A percentile compares a stretch with the other conserved stretches of the same genome.
These are phyloP conservation scores for Hymenoscyphus salicellus DNA, from an alignment of 2,329 filamentous ascomycete species.

Conservation along the genomic window DNA sequence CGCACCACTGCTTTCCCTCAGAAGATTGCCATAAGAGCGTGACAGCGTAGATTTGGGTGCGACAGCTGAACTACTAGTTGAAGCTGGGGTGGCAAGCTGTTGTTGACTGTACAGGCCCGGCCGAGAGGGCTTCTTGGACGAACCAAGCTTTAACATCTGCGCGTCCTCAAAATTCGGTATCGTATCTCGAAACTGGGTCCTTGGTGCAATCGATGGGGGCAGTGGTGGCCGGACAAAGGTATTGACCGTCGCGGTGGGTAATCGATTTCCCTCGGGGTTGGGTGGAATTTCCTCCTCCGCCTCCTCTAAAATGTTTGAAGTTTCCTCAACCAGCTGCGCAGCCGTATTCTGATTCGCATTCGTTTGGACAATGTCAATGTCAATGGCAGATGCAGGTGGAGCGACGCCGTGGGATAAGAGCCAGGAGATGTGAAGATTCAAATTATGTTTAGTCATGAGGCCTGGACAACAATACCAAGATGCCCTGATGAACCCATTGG, in stretches of 20 bases:
- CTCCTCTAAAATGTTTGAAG: conserved; percentile 13
- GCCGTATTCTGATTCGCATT: conserved; percentile 13
- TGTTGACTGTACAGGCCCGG: conserved; percentile 32
- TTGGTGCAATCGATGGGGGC: conserved; percentile 21
- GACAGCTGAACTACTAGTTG: conserved; percentile 25
- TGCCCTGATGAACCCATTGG: conserved; percentile 27
- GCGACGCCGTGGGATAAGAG: conserved; percentile 32
- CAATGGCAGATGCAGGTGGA: conserved; percentile 23
- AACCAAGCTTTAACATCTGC: conserved; percentile 34
- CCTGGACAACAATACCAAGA: conserved; percentile 20
- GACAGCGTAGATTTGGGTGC: background rate
- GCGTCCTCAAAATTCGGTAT: conserved; percentile 15
- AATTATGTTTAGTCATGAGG: conserved; percentile 39
- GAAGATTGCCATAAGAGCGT: conserved; percentile 9
- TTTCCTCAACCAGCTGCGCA: conserved; percentile 5
- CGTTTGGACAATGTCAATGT: conserved; percentile 11
- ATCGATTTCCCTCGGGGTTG: conserved; percentile 18
- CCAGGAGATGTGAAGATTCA: conserved; percentile 36
- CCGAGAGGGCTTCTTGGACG: conserved; percentile 27
- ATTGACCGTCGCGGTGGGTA: conserved; percentile 22
- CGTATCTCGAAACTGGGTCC: conserved; percentile 16
- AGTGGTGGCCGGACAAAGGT: conserved; percentile 27
- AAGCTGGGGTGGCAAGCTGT: conserved; percentile 35
- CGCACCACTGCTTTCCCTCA: conserved; percentile 25
- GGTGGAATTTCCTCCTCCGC: conserved; percentile 18